Conservation (phyloP, 169 alveolate species). For the Plasmodium ovale region DNA sequence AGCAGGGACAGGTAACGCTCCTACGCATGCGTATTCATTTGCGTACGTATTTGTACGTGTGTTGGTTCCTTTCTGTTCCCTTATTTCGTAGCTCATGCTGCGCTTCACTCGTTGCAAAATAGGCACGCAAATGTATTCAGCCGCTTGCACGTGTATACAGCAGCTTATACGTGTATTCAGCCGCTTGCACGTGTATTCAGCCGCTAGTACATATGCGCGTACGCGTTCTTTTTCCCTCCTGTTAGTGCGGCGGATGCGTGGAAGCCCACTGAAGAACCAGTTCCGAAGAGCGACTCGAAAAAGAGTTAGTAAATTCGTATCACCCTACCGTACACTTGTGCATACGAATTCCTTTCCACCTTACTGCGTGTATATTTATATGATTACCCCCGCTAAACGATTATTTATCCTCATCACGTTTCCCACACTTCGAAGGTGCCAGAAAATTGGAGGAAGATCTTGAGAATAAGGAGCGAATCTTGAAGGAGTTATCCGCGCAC, state of each 20-base stretch:
- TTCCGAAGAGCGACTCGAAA: too few relatives aligned
- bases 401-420: too few relatives aligned
- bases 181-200: not conserved
- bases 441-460: constrained; percentile 64
- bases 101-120: too few relatives aligned
- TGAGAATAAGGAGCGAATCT: constrained; percentile 65
- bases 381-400: not conserved
- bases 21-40: too few relatives aligned
- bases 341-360: not conserved
- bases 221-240: too few relatives aligned
- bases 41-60: not conserved
- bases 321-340: too few relatives aligned
- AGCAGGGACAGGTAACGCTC: constrained; percentile 24
- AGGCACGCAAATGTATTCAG: too few relatives aligned
- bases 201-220: not conserved
- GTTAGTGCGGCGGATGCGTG: too few relatives aligned
- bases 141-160: not conserved
- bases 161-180: not conserved
- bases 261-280: too few relatives aligned
- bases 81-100: not conserved
- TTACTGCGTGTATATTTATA: not conserved
- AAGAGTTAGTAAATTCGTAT: too few relatives aligned
- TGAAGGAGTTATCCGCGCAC: constrained; percentile 53
- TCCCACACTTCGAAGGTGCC: constrained; percentile 21
- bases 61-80: not conserved